Conservation (phyloP, 495 filamentous ascomycete species). For the Aspergillus haitiensis region DNA sequence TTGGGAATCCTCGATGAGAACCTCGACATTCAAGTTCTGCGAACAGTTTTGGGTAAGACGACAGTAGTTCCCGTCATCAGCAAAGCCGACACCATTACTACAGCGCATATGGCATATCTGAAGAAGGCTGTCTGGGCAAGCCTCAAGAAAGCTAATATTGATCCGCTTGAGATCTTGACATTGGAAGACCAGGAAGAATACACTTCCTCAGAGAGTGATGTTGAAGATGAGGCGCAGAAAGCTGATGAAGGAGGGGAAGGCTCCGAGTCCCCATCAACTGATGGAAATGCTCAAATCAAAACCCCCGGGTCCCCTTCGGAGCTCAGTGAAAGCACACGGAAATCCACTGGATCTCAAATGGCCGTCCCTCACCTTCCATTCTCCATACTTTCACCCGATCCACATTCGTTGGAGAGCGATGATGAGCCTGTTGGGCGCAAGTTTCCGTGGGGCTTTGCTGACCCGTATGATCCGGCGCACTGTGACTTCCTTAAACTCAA, state of each 20-base stretch:
- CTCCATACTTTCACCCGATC: conserved; percentile 91
- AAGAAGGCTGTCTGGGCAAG: conserved; percentile 89
- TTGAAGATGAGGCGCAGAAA: conserved; percentile 52
- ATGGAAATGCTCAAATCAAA: conserved; percentile 28
- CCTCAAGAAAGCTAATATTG: conserved; percentile 79
- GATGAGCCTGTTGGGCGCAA: conserved; percentile 66
- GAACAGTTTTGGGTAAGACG: conserved; percentile 88
- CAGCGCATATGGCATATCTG: conserved; percentile 87
- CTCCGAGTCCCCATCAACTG: conserved; percentile 18
- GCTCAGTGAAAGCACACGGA: conserved; percentile 31
- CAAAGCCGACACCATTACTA: conserved; percentile 95
- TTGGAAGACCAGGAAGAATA: conserved; percentile 72
- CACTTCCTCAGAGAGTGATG: conserved; percentile 58
- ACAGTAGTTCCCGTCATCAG: conserved; percentile 94
- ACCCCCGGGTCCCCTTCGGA: conserved; percentile 42
- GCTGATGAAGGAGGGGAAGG: conserved; percentile 21
- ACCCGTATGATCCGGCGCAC: conserved; percentile 85
- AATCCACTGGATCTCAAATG: conserved; percentile 26
- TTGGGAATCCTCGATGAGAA: conserved; percentile 78
- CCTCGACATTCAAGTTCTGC: conserved; percentile 86
- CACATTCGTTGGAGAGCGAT: conserved; percentile 69
- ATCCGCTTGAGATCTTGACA: conserved; percentile 83
- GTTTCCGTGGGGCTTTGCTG: conserved; percentile 96
- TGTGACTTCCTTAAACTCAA: conserved; percentile 93
- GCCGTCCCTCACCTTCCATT: conserved; percentile 64